Evolutionary conservation across 2,329 filamentous ascomycete species (phyloP).

Genomic region (Cladophialophora carrionii): DNA sequence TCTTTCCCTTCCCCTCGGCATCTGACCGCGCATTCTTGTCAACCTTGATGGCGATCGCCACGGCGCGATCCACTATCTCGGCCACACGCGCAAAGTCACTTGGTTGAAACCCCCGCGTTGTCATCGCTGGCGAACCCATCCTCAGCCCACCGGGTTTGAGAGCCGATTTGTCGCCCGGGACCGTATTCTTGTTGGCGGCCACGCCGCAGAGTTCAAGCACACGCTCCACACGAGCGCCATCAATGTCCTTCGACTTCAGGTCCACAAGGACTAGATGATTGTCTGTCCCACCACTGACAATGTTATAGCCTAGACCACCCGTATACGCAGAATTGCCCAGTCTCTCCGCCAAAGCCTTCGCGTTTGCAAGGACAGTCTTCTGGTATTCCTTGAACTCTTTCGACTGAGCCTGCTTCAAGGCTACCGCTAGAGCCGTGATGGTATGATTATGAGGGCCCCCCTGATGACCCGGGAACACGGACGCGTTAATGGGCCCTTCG

Average conservation of each 20-base stretch:
- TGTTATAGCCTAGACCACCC: slow-evolving; percentile 75
- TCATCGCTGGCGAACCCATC: slow-evolving; percentile 97
- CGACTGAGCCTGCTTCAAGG: slow-evolving; percentile 87
- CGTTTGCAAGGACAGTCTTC: slow-evolving; percentile 84
- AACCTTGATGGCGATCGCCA: slow-evolving; percentile 65
- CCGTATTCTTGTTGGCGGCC: slow-evolving; percentile 99
- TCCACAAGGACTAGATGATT: slow-evolving; percentile 95
- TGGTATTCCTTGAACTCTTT: slow-evolving; percentile 94
- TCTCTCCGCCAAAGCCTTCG: slow-evolving; percentile 75
- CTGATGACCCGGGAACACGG: slow-evolving; percentile 97
- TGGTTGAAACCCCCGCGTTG: slow-evolving; percentile 87
- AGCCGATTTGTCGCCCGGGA: slow-evolving; percentile 95
- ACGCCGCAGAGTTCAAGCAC: slow-evolving; percentile 98
- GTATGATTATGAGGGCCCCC: slow-evolving; percentile 99
- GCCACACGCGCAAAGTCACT: slow-evolving; percentile 91
- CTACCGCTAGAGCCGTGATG: slow-evolving; percentile 92
- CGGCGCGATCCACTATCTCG: slow-evolving; percentile 81
- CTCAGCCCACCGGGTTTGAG: slow-evolving; percentile 93
- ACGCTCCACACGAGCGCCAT: slow-evolving; percentile 90
- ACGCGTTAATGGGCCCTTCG: slow-evolving; percentile 89
- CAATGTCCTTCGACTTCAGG: slow-evolving; percentile 83
- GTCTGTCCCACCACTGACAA: slow-evolving; percentile 93
- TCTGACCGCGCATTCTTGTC: slow-evolving; percentile 37
- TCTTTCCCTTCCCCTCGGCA: slow-evolving; percentile 40
- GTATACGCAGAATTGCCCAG: slow-evolving; percentile 71